Percentiles rank a stretch among this genome's conserved stretches.
phyloP scores from a whole-genome alignment of 805 yeast genomes.

The Candida ovalis region DNA sequence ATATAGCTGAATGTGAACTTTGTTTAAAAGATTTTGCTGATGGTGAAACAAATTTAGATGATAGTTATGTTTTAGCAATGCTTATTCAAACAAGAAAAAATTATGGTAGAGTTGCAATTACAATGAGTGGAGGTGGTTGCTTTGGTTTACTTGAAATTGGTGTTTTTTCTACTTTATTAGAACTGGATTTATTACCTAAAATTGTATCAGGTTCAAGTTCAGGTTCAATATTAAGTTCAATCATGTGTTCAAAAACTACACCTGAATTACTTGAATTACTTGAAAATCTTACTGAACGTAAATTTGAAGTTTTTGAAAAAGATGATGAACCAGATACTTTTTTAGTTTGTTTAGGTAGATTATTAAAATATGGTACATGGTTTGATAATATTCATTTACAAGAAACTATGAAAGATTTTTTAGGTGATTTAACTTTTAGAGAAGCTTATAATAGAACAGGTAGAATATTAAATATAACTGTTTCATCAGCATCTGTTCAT shows the following conservation, averaged over 20 bases:
- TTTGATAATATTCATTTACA: conserved; percentile 73
- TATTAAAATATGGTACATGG: conserved; percentile 85
- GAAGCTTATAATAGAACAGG: conserved; percentile 96
- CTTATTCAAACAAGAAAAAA: conserved; percentile 84
- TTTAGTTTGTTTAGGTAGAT: conserved; percentile 49
- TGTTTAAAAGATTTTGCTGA: conserved; percentile 39
- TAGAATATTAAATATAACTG: conserved; percentile 87
- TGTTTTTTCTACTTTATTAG: conserved; percentile 74
- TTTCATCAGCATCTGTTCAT: conserved; percentile 84
- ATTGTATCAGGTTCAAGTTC: conserved; percentile 94
- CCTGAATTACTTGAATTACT: conserved; percentile 63
- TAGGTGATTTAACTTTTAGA: conserved; percentile 88
- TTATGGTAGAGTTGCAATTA: conserved; percentile 90
- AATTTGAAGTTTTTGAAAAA: conserved; percentile 48
- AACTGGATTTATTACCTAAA: conserved; percentile 72
- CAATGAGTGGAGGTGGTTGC: conserved; percentile 95
- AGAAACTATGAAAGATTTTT: conserved; percentile 67
- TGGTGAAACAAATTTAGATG: conserved; percentile 49
- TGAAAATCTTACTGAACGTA: conserved; percentile 54
- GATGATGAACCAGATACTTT: conserved; percentile 49
- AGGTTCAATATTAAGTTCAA: conserved; percentile 91
- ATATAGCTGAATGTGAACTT: conserved; percentile 68
- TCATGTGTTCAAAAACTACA: conserved; percentile 74
- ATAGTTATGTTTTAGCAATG: conserved; percentile 68
- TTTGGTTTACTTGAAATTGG: conserved; percentile 94